Evolutionary conservation across 345 rosid genomes (phyloP).

Genomic region (Corchorus olitorius): DNA sequence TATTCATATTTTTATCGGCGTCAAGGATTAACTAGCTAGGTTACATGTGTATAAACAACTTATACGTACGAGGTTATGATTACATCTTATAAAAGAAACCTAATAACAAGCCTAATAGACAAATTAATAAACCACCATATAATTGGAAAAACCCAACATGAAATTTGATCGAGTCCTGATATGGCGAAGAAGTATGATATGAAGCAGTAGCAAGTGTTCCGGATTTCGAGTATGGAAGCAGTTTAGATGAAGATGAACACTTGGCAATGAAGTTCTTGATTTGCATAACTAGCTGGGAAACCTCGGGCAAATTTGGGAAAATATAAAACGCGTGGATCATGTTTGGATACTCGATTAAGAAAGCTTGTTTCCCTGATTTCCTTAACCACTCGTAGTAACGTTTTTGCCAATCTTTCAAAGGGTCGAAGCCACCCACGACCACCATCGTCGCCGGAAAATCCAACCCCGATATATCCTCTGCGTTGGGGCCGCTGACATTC

Average conservation of each 20-base stretch:
- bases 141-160: too few relatives aligned
- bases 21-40: too few relatives aligned
- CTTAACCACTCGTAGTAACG: conserved; percentile 63
- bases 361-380: conserved; percentile 55
- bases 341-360: conserved; percentile 70
- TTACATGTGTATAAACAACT: too few relatives aligned
- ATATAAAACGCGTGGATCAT: conserved; percentile 77
- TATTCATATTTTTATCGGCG: too few relatives aligned
- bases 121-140: too few relatives aligned
- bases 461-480: conserved; percentile 41
- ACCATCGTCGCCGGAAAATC: conserved; percentile 59
- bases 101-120: too few relatives aligned
- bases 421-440: conserved; percentile 60
- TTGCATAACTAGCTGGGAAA: conserved; percentile 44
- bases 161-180: too few relatives aligned
- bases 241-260: conserved; percentile 18
- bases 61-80: too few relatives aligned
- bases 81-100: too few relatives aligned
- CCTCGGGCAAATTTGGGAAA: conserved; percentile 63
- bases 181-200: too few relatives aligned
- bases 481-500: conserved; percentile 48
- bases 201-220: too few relatives aligned
- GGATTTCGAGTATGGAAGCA: not conserved
- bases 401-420: conserved; percentile 78
- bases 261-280: conserved; percentile 52